Evolutionary conservation across 1,284 basidiomycete species (phyloP), one percentile per base, ranked within the genome.

Genomic region (Microstroma glucosiphilum): DNA sequence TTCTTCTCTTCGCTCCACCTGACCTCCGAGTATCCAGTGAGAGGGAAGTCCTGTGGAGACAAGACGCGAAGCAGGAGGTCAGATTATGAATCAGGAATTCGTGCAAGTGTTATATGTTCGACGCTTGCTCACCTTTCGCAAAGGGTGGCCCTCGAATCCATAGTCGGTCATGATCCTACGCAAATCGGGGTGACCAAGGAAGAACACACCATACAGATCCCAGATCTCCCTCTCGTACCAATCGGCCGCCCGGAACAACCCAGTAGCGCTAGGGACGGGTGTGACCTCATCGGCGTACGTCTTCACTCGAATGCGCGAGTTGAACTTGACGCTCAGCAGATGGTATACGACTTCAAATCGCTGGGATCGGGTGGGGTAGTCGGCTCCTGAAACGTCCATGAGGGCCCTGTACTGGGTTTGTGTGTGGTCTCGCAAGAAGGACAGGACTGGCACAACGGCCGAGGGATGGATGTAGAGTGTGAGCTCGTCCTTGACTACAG

Each of bases 141-240:
- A 82, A 13, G 94, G 94, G 80, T 99, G 92, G 26, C 96, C 96
- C 82, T 98, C 96, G 80, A 98, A 98, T 60, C 92, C 94, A 80
- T 99, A 99, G 81, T 99, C 96, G 57, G 96, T 99, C 74, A 99
- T 83, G 80, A 99, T 94, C 64, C 96, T 88, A 69, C 94, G 64
- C 88, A 99, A 84, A 81, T 99, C 96, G 15, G 94, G 96, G 82
- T 99, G 96, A 57, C 88, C 89, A 64, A 87, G 86, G 83, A 98
- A 99, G 84, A 94, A 96, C 62, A 99, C 90, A 61, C 96, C 96
- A 79, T 84, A 99, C 82, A 99, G 86, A 82, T 99, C 96, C 91
- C 92, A 99, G 40, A 91, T 88, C 81, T 99, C 96, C 66, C 96
- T 86, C 82, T 99, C 96, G 80, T 92, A 94, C 96, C 96, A 99